Percentiles rank a stretch among this genome's conserved stretches.
phyloP scores from a whole-genome alignment of 768 basidiomycete species.

The Suillus weaverae region DNA sequence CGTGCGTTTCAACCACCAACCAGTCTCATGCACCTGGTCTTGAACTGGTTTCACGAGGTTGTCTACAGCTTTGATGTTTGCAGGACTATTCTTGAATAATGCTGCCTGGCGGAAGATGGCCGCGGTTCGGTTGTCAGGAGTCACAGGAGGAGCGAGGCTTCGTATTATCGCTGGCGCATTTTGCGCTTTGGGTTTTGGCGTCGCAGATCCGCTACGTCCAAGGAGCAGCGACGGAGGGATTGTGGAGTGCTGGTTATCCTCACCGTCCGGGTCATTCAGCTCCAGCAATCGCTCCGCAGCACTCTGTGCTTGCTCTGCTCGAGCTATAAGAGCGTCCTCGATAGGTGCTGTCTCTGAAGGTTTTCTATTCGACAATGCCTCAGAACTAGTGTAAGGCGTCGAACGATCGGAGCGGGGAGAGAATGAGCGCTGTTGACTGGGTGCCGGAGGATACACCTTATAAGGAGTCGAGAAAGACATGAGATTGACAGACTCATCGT shows the following conservation, averaged over 20 bases:
- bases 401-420: constrained; percentile 56
- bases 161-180: constrained; percentile 34
- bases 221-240: constrained; percentile 57
- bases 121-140: constrained; percentile 61
- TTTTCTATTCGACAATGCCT: constrained; percentile 55
- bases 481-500: constrained; percentile 54
- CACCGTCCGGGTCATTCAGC: constrained; percentile 78
- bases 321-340: constrained; percentile 83
- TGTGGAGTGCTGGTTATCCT: constrained; percentile 48
- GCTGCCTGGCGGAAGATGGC: constrained; percentile 73
- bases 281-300: constrained; percentile 88
- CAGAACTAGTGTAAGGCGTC: constrained; percentile 51
- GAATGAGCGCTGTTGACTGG: constrained; percentile 44
- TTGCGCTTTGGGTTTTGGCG: constrained; percentile 41
- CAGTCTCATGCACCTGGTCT: constrained; percentile 65
- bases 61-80: constrained; percentile 48
- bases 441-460: constrained; percentile 45
- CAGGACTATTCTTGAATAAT: constrained; percentile 80
- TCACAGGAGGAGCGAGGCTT: constrained; percentile 47
- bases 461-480: constrained; percentile 75
- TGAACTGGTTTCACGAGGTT: constrained; percentile 70
- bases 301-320: constrained; percentile 92
- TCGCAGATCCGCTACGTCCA: constrained; percentile 36
- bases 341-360: constrained; percentile 51
- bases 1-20: constrained; percentile 85